Percentiles rank a stretch among this genome's conserved stretches.
Evolutionary conservation across 129 eudicot species (phyloP).

Genomic region (Deinandra increscens): DNA sequence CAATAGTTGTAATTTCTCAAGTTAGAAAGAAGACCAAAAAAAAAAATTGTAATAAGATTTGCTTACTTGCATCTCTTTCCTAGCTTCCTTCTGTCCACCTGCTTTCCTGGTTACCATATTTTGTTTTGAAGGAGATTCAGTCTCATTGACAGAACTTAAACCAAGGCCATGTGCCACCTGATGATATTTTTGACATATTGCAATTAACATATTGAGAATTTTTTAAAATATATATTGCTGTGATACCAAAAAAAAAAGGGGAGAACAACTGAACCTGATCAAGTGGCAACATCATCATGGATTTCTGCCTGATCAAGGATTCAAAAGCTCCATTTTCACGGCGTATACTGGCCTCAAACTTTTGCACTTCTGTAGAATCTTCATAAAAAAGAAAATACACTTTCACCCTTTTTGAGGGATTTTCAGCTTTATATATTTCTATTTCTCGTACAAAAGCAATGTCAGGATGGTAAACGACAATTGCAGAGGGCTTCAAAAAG

Average conservation of each 20-base stretch:
- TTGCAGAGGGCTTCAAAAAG: slow-evolving; percentile 69
- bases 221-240: not conserved
- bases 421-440: slow-evolving; percentile 86
- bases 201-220: not conserved
- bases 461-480: slow-evolving; percentile 90
- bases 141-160: slow-evolving; percentile 46
- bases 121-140: slow-evolving; percentile 54
- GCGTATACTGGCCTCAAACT: slow-evolving; percentile 91
- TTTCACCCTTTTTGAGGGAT: slow-evolving; percentile 65
- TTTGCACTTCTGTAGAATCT: slow-evolving; percentile 88
- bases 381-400: slow-evolving; percentile 94
- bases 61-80: slow-evolving; percentile 80
- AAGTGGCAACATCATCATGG: slow-evolving; percentile 90
- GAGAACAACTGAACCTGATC: slow-evolving; percentile 58
- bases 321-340: slow-evolving; percentile 98
- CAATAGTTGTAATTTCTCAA: too few relatives aligned
- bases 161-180: slow-evolving; percentile 72
- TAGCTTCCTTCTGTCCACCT: not conserved
- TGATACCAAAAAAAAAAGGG: not conserved
- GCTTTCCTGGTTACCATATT: slow-evolving; percentile 75
- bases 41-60: not conserved
- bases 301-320: slow-evolving; percentile 90
- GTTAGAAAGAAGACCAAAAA: too few relatives aligned
- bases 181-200: slow-evolving; percentile 22
- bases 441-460: slow-evolving; percentile 88